Conservation (phyloP, 1,139 yeast species). For the Suhomyces yuchorum region DNA sequence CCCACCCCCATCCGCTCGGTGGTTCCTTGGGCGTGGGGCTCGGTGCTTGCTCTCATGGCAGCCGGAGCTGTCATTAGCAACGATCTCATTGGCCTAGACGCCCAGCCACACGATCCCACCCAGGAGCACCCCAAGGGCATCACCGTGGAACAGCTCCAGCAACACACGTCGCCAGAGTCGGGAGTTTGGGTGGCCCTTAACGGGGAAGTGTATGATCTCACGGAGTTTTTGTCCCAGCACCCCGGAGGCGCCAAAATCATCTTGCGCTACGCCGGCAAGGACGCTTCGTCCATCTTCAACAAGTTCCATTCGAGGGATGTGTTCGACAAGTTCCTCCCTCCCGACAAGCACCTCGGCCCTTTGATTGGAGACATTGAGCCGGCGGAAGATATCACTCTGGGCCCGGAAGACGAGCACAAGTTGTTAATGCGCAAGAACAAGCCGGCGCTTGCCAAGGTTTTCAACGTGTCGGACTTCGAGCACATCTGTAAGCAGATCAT, state of each 20-base stretch:
- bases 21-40: background rate
- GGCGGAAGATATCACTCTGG: slow-evolving; percentile 22
- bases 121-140: slow-evolving; percentile 12
- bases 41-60: slow-evolving; percentile 1
- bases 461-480: slow-evolving; percentile 59
- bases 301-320: slow-evolving; percentile 90
- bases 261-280: slow-evolving; percentile 56
- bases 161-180: slow-evolving; percentile 34
- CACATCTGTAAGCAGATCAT: slow-evolving; percentile 70
- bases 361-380: slow-evolving; percentile 3
- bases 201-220: slow-evolving; percentile 53
- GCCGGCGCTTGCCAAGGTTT: slow-evolving; percentile 19
- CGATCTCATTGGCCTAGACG: slow-evolving; percentile 7
- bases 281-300: slow-evolving; percentile 59
- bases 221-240: slow-evolving; percentile 49
- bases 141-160: slow-evolving; percentile 34
- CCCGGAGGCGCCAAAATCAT: slow-evolving; percentile 61
- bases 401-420: slow-evolving; percentile 24
- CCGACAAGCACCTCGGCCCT: slow-evolving; percentile 36
- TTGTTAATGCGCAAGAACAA: slow-evolving; percentile 36
- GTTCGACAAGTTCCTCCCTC: slow-evolving; percentile 47
- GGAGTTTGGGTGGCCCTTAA: slow-evolving; percentile 62
- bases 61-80: background rate
- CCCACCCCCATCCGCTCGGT: background rate
- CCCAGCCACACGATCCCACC: background rate